Conservation (phyloP, 1,284 basidiomycete species). For the Tremellales sp. region DNA sequence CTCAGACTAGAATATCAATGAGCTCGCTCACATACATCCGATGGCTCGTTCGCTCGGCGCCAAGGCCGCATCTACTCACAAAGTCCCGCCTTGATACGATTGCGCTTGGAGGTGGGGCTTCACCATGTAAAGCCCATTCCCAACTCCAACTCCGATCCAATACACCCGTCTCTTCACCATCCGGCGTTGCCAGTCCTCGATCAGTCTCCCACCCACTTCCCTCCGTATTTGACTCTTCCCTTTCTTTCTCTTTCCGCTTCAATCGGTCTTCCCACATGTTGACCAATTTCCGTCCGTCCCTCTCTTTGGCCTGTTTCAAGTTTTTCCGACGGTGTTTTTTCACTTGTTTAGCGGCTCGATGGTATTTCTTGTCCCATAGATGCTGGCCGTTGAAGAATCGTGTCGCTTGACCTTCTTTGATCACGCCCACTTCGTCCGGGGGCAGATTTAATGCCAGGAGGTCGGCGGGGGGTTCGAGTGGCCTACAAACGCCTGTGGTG, state of each 20-base stretch:
- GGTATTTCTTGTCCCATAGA: slow-evolving; percentile 45
- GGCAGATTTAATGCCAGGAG: slow-evolving; percentile 64
- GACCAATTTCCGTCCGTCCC: slow-evolving; percentile 14
- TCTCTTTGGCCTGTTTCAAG: slow-evolving; percentile 30
- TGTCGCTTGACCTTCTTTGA: slow-evolving; percentile 52
- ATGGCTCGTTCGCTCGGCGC: too few relatives aligned
- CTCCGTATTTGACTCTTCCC: background rate
- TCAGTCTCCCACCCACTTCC: slow-evolving; percentile 5
- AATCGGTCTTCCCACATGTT: slow-evolving; percentile 14
- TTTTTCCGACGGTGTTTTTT: slow-evolving; percentile 40
- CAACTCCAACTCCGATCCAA: slow-evolving; percentile 37
- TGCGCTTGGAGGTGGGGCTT: slow-evolving; percentile 47
- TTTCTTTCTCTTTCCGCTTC: slow-evolving; percentile 6
- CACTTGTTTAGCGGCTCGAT: slow-evolving; percentile 30
- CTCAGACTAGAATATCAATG: slow-evolving; percentile 28
- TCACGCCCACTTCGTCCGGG: slow-evolving; percentile 53
- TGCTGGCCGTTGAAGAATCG: slow-evolving; percentile 47
- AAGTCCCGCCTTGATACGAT: slow-evolving; percentile 46
- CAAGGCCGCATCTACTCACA: slow-evolving; percentile 29
- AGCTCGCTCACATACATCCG: too few relatives aligned
- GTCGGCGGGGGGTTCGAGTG: slow-evolving; percentile 67
- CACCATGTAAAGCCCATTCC: slow-evolving; percentile 47
- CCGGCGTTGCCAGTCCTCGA: slow-evolving; percentile 9
- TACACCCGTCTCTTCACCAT: slow-evolving; percentile 10
- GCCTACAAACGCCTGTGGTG: slow-evolving; percentile 67